Percentiles rank a stretch among this genome's conserved stretches.
Conservation (phyloP, 306 rosid species). For the Cucumis cinereus region DNA sequence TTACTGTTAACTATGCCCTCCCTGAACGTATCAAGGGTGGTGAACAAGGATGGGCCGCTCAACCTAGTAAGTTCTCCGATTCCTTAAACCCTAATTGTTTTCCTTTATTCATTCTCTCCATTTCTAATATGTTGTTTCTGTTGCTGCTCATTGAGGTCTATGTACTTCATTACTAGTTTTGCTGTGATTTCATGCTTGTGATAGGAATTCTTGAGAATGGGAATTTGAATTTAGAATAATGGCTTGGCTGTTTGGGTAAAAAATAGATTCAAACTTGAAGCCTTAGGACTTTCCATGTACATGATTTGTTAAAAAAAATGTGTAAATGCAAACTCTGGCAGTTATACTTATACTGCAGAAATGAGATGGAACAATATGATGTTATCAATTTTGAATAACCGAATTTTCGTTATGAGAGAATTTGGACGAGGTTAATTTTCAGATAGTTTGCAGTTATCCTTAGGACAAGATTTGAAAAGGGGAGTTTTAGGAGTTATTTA, state of each 20-base stretch:
- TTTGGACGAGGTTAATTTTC: neutral
- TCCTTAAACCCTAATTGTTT: neutral
- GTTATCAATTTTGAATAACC: too few species aligned
- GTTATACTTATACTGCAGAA: neutral
- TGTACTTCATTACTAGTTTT: too few species aligned
- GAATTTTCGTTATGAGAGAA: too few species aligned
- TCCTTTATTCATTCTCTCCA: neutral
- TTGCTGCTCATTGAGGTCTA: neutral
- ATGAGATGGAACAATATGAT: neutral
- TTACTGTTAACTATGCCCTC: conserved; percentile 88
- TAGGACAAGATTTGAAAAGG: neutral
- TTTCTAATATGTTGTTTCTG: neutral
- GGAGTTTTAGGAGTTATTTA: neutral
- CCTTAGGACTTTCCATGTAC: neutral
- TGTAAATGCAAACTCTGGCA: neutral
- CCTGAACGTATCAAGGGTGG: conserved; percentile 92
- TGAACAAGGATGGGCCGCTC: conserved; percentile 99
- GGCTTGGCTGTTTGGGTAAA: neutral
- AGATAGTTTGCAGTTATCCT: neutral
- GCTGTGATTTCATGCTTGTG: too few species aligned
- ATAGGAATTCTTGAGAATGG: too few species aligned
- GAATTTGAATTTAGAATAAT: neutral
- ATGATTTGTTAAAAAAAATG: neutral
- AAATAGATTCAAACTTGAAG: neutral
- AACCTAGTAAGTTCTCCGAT: conserved; percentile 43